phyloP scores from a whole-genome alignment of 2,329 filamentous ascomycete species.

The Alternaria metachromatica region DNA sequence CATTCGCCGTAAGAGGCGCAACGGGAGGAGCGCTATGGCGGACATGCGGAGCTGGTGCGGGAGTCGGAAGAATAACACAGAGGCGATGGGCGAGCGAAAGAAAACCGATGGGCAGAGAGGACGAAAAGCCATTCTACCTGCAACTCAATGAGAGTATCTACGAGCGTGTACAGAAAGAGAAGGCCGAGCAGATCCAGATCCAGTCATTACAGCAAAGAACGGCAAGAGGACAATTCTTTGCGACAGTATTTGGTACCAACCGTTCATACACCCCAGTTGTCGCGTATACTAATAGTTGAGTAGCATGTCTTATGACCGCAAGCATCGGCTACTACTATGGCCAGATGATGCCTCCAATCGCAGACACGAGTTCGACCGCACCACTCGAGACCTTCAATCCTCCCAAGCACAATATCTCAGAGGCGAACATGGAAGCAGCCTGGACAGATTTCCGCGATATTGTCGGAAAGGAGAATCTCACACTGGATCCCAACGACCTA shows the following conservation, averaged over 20 bases:
- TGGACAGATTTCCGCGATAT: conserved; percentile 69
- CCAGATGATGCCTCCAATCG: conserved; percentile 55
- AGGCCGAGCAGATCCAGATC: conserved; percentile 59
- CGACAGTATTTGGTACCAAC: conserved; percentile 30
- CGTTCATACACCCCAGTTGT: neutral
- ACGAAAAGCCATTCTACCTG: conserved; percentile 61
- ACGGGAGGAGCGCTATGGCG: conserved; percentile 9
- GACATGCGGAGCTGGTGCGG: conserved; percentile 10
- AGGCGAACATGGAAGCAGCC: conserved; percentile 66
- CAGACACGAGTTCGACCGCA: conserved; percentile 62
- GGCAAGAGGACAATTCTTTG: conserved; percentile 48
- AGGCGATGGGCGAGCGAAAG: conserved; percentile 47
- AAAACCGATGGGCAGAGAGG: conserved; percentile 26
- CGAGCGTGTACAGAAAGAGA: conserved; percentile 64
- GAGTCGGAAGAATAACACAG: conserved; percentile 27
- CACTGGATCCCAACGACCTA: conserved; percentile 61
- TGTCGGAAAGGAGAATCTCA: conserved; percentile 68
- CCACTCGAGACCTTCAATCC: conserved; percentile 57
- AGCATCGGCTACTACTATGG: conserved; percentile 64
- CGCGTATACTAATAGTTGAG: conserved; percentile 8
- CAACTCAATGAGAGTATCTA: conserved; percentile 69
- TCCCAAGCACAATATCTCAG: conserved; percentile 63
- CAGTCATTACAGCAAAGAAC: conserved; percentile 33
- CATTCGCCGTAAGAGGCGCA: conserved; percentile 26
- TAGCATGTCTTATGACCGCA: conserved; percentile 61